These are phyloP conservation scores for Pythium chondricola DNA, from an alignment of 352 stramenopile genomes.

Conservation along the genomic window DNA sequence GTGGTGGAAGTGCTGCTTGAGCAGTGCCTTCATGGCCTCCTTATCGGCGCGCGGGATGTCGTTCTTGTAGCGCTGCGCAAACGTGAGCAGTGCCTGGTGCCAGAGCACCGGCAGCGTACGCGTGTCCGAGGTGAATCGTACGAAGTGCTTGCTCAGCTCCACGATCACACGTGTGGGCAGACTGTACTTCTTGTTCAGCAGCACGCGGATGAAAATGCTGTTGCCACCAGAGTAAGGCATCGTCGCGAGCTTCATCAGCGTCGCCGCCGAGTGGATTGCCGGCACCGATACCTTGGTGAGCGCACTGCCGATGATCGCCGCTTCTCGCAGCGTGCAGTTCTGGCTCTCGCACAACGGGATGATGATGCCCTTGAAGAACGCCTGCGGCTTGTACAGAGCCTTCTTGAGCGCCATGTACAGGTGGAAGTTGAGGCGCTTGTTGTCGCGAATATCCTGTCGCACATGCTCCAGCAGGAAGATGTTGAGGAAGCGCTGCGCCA, in stretches of 20 bases:
- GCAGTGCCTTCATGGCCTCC: constrained; percentile 91
- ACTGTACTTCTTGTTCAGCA: constrained; percentile 99
- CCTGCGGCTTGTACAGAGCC: constrained; percentile 98
- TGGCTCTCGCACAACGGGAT: constrained; percentile 94
- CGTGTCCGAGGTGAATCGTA: constrained; percentile 86
- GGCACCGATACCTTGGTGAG: constrained; percentile 98
- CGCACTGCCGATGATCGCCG: constrained; percentile 96
- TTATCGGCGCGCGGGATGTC: constrained; percentile 94
- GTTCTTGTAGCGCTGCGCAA: constrained; percentile 98
- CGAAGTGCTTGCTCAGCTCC: constrained; percentile 95
- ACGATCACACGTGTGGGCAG: constrained; percentile 96
- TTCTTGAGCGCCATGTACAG: constrained; percentile 99
- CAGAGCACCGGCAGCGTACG: constrained; percentile 95
- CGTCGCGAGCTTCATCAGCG: constrained; percentile 96
- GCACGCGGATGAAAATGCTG: constrained; percentile 97
- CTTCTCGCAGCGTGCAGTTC: constrained; percentile 96
- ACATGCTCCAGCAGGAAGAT: constrained; percentile 96
- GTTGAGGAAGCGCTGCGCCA: constrained; percentile 99
- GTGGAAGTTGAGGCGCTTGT: constrained; percentile 99
- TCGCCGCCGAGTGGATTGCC: constrained; percentile 97
- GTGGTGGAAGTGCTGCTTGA: constrained; percentile 90
- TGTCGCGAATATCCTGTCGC: constrained; percentile 95
- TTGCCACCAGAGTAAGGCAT: constrained; percentile 96
- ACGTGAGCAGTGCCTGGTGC: constrained; percentile 98
- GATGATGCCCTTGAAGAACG: constrained; percentile 99